phyloP scores from a whole-genome alignment of 148 eudicot genomes.

The Vaccinium vitisidaea region DNA sequence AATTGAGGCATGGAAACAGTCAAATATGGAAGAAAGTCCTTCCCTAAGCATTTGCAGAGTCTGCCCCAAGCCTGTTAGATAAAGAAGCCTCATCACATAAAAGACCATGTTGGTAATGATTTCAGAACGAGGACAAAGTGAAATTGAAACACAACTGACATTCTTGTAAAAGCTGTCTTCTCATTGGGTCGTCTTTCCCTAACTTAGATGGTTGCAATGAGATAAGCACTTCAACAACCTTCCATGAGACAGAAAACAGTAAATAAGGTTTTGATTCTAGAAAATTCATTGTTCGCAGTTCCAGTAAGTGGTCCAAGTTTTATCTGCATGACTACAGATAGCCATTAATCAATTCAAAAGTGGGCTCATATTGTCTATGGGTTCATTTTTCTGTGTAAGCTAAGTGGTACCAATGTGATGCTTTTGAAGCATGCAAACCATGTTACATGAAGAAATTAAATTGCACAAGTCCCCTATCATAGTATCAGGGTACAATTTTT shows the following conservation, averaged over 20 bases:
- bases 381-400: too few relatives aligned
- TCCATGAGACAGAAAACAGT: neutral
- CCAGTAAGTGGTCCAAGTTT: neutral
- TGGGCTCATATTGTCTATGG: too few relatives aligned
- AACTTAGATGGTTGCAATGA: slow-evolving; percentile 38
- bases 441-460: neutral
- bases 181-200: slow-evolving; percentile 49
- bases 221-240: slow-evolving; percentile 50
- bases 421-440: too few relatives aligned
- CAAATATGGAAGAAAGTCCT: slow-evolving; percentile 50
- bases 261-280: neutral
- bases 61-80: slow-evolving; percentile 47
- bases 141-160: too few relatives aligned
- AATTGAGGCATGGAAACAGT: slow-evolving; percentile 49
- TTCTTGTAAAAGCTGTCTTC: slow-evolving; percentile 45
- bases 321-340: neutral
- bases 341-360: too few relatives aligned
- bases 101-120: neutral
- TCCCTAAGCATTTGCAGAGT: slow-evolving; percentile 51
- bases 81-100: neutral
- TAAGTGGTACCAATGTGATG: too few relatives aligned
- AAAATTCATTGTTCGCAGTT: neutral
- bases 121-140: neutral
- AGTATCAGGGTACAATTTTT: too few relatives aligned
- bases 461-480: neutral